phyloP scores from a whole-genome alignment of 371 early-diverging fungal genomes.

The Apophysomyces trapeziformis region DNA sequence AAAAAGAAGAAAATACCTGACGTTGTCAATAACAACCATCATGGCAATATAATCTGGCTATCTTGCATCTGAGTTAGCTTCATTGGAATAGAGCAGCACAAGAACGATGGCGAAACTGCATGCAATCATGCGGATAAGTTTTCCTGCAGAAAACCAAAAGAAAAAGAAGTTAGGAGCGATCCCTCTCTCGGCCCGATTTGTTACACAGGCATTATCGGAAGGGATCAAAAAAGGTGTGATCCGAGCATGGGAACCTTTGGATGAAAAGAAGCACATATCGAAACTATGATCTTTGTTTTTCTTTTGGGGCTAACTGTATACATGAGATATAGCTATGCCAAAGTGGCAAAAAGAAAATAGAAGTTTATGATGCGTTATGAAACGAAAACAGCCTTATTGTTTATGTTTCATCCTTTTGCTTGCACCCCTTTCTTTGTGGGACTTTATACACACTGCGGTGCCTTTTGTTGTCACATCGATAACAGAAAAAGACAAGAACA shows the following conservation, averaged over 20 bases:
- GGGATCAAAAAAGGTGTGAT: not conserved
- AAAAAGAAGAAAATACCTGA: too few species aligned
- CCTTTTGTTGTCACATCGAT: not conserved
- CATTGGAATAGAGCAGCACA: too few species aligned
- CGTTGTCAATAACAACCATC: too few species aligned
- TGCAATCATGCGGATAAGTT: not conserved
- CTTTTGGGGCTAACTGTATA: too few species aligned
- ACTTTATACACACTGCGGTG: not conserved
- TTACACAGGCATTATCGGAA: not conserved
- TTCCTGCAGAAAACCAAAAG: conserved; percentile 9
- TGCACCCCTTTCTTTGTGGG: not conserved
- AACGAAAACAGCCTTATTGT: conserved; percentile 4
- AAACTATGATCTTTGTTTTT: too few species aligned
- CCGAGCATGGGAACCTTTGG: conserved; percentile 7
- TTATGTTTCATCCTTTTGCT: not conserved
- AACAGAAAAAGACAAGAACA: not conserved
- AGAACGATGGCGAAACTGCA: not conserved
- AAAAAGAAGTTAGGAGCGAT: not conserved
- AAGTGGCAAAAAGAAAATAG: too few species aligned
- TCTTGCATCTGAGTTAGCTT: too few species aligned
- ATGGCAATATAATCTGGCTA: too few species aligned
- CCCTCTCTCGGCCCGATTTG: not conserved
- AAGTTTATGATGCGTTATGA: not conserved
- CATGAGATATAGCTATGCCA: too few species aligned
- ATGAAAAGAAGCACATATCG: not conserved